phyloP scores from a whole-genome alignment of 140 eudicot genomes.

The Oenanthe javanica region DNA sequence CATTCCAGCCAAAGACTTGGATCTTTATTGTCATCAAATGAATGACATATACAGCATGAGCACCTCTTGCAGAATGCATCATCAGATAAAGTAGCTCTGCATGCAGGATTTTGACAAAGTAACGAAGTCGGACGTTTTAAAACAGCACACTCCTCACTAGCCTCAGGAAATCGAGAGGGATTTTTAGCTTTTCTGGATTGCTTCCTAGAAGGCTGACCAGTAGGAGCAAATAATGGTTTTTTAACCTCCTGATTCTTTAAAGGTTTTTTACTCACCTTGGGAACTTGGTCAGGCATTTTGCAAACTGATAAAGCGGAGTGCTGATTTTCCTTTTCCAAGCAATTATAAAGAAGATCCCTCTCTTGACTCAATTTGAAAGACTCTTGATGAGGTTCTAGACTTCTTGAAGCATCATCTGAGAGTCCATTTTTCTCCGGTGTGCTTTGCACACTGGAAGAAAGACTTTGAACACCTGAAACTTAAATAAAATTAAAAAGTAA shows the following conservation, averaged over 20 bases:
- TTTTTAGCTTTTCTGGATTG: slow-evolving; percentile 50
- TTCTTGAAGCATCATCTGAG: slow-evolving; percentile 39
- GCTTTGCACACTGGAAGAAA: slow-evolving; percentile 49
- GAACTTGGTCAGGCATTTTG: slow-evolving; percentile 52
- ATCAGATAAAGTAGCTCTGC: slow-evolving; percentile 62
- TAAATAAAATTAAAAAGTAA: background rate
- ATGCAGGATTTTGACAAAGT: slow-evolving; percentile 77
- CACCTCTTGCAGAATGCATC: slow-evolving; percentile 82
- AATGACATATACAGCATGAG: slow-evolving; percentile 87
- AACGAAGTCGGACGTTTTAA: slow-evolving; percentile 36
- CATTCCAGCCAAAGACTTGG: slow-evolving; percentile 92
- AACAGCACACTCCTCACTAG: slow-evolving; percentile 32
- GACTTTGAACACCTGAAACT: slow-evolving; percentile 40
- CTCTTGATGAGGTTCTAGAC: slow-evolving; percentile 28
- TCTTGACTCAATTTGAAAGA: slow-evolving; percentile 31
- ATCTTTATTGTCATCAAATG: slow-evolving; percentile 84
- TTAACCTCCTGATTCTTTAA: slow-evolving; percentile 43
- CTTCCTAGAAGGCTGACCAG: slow-evolving; percentile 40
- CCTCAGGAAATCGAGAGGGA: slow-evolving; percentile 41
- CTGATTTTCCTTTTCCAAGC: slow-evolving; percentile 27
- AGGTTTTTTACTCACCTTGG: slow-evolving; percentile 32
- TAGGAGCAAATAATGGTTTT: slow-evolving; percentile 38
- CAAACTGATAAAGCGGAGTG: slow-evolving; percentile 29
- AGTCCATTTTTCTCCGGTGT: slow-evolving; percentile 35
- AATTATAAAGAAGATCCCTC: slow-evolving; percentile 21